Evolutionary conservation across 1,284 basidiomycete species (phyloP).

Genomic region (Laetiporus sulphureus): DNA sequence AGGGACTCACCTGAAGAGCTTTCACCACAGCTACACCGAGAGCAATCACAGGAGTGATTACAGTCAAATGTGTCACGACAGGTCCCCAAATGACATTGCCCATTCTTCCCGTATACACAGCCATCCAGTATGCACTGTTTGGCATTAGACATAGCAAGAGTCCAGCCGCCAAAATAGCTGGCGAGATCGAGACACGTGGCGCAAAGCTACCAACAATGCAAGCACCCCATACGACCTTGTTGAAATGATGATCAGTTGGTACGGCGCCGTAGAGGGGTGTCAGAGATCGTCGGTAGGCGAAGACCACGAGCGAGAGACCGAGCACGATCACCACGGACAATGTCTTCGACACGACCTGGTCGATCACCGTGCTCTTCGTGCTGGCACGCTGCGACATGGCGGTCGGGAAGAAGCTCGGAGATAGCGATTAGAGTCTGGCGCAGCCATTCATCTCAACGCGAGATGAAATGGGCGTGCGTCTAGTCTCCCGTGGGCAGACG

Average conservation of each 20-base stretch:
- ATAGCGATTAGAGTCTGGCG: no score
- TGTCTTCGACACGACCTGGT: slow-evolving; percentile 17
- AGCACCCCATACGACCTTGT: slow-evolving; percentile 36
- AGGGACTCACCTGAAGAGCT: slow-evolving; percentile 34
- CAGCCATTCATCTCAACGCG: no score
- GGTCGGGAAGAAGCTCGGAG: no score
- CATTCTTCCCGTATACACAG: slow-evolving; percentile 47
- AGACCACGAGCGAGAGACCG: slow-evolving; percentile 43
- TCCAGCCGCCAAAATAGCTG: slow-evolving; percentile 34
- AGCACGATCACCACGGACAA: slow-evolving; percentile 25
- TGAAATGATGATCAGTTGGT: slow-evolving; percentile 40
- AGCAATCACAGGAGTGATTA: slow-evolving; percentile 50
- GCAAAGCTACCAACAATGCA: slow-evolving; percentile 30
- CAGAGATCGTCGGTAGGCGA: slow-evolving; percentile 47
- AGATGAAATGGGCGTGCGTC: no score
- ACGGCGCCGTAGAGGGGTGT: slow-evolving; percentile 52
- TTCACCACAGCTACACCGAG: slow-evolving; percentile 38
- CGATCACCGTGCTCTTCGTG: slow-evolving; percentile 10
- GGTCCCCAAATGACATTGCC: slow-evolving; percentile 52
- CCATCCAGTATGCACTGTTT: slow-evolving; percentile 54
- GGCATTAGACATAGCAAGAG: slow-evolving; percentile 48
- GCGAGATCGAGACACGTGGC: slow-evolving; percentile 25
- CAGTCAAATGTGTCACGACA: slow-evolving; percentile 44
- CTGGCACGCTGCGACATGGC: no score
- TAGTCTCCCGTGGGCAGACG: no score